Base-by-base conservation (phyloP, 2,329 filamentous ascomycete genomes). In the Dactylellina leptospora region DNA sequence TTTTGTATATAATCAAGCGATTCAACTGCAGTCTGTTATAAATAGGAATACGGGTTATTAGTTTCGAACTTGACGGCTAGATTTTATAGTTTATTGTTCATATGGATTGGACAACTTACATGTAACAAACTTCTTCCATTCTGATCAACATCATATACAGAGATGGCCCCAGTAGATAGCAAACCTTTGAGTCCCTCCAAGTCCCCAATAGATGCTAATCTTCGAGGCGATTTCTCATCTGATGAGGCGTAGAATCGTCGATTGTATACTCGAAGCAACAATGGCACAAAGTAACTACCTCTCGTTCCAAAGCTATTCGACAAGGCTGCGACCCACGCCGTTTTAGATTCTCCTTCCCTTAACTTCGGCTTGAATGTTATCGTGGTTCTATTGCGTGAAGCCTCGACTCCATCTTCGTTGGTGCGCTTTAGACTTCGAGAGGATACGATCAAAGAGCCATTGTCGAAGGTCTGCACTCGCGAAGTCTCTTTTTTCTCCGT, bases 41-140 rank as follows among this genome's bases (percentile, higher is more conserved):
- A n/a, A n/a, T n/a, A n/a, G n/a, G n/a, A n/a, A n/a, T n/a, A n/a
- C n/a, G n/a, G n/a, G n/a, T n/a, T n/a, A n/a, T n/a, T n/a, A n/a
- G n/a, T n/a, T n/a, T n/a, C n/a, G n/a, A n/a, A n/a, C n/a, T n/a
- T n/a, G 13, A 50, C 11, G 28, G 18, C 36, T 3, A 18, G n/a
- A 2, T 20, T 6, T 36, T n/a, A 27, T 4, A 20, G 16, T 8
- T 25, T 25, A 1, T 28, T 62, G 20, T 44, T 25, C 44, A 45
- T 23, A 38, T 16, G 23, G 38, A 27, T 44, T 2, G 13, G 16
- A 27, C 13, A 42, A 59, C 58, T 59, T 59, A 72, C 66, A 10
- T 72, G 66, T 16, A 72, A 33, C 20, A 72, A 22, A 27, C 50
- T 72, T n/a, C 20, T 45, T 0, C 66, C 66, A 23, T 42, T 5